Evolutionary conservation across 345 rosid genomes (phyloP).

Genomic region (Lepidium aucheri): DNA sequence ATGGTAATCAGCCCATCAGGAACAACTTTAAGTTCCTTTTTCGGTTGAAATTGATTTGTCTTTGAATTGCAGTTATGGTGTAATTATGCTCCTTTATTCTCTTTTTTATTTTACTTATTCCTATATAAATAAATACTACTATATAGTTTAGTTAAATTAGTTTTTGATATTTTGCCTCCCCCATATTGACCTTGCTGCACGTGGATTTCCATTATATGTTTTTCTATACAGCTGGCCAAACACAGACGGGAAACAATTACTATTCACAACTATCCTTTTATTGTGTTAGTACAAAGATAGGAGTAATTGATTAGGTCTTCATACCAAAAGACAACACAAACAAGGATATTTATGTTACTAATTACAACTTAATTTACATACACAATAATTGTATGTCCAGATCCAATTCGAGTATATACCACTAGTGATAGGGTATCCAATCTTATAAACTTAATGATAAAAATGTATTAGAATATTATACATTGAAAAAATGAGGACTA

Average conservation of each 20-base stretch:
- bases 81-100: not conserved
- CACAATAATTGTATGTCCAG: too few species aligned
- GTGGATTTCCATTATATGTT: slow-evolving; percentile 14
- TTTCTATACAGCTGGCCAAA: slow-evolving; percentile 13
- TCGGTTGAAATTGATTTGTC: slow-evolving; percentile 10
- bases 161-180: not conserved
- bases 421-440: too few species aligned
- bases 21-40: not conserved
- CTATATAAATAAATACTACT: too few species aligned
- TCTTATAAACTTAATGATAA: too few species aligned
- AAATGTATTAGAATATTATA: too few species aligned
- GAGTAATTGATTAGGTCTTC: not conserved
- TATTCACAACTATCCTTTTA: too few species aligned
- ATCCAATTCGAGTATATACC: too few species aligned
- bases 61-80: not conserved
- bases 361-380: too few species aligned
- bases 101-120: too few species aligned
- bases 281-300: too few species aligned
- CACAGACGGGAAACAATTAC: slow-evolving; percentile 3
- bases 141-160: not conserved
- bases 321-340: not conserved
- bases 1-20: not conserved
- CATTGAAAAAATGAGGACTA: too few species aligned
- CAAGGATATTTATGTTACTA: not conserved
- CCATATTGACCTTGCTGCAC: slow-evolving; percentile 6